Conservation (phyloP, 1,139 yeast genomes). For the Candida tropicalis region DNA sequence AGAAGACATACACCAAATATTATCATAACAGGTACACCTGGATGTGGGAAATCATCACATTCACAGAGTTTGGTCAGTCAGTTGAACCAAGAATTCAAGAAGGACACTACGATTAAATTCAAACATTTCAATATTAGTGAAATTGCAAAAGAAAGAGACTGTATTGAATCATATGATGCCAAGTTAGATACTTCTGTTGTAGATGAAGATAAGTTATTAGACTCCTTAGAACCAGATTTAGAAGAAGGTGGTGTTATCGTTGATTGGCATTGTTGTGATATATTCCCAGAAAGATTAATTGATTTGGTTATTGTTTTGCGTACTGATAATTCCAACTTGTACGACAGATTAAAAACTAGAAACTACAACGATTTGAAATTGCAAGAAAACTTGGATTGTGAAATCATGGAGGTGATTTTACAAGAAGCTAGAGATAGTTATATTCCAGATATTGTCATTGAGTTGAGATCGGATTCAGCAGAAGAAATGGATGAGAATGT, state of each 20-base stretch:
- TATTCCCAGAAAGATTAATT: slow-evolving; percentile 89
- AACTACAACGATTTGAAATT: slow-evolving; percentile 79
- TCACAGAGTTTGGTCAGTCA: slow-evolving; percentile 62
- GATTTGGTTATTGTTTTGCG: slow-evolving; percentile 90
- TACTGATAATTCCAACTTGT: slow-evolving; percentile 70
- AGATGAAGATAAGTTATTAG: slow-evolving; percentile 87
- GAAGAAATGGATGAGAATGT: slow-evolving; percentile 83
- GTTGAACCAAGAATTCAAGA: slow-evolving; percentile 31
- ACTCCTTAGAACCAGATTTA: slow-evolving; percentile 75
- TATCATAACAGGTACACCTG: slow-evolving; percentile 95
- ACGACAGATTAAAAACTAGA: slow-evolving; percentile 73
- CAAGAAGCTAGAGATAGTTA: slow-evolving; percentile 88
- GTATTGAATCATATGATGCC: slow-evolving; percentile 85
- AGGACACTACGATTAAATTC: slow-evolving; percentile 25
- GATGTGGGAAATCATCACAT: slow-evolving; percentile 94
- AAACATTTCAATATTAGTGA: slow-evolving; percentile 74
- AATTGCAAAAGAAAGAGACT: slow-evolving; percentile 74
- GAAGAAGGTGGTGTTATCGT: slow-evolving; percentile 83
- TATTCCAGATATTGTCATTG: slow-evolving; percentile 79
- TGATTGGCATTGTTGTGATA: slow-evolving; percentile 98
- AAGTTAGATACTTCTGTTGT: slow-evolving; percentile 84
- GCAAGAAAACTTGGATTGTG: slow-evolving; percentile 93
- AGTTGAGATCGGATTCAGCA: slow-evolving; percentile 66
- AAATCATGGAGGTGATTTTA: slow-evolving; percentile 89
- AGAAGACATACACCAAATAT: slow-evolving; percentile 70